Percentiles rank a stretch among this genome's conserved stretches.
Evolutionary conservation across 2,329 filamentous ascomycete genomes (phyloP).

Genomic region (Penicillium sp.): DNA sequence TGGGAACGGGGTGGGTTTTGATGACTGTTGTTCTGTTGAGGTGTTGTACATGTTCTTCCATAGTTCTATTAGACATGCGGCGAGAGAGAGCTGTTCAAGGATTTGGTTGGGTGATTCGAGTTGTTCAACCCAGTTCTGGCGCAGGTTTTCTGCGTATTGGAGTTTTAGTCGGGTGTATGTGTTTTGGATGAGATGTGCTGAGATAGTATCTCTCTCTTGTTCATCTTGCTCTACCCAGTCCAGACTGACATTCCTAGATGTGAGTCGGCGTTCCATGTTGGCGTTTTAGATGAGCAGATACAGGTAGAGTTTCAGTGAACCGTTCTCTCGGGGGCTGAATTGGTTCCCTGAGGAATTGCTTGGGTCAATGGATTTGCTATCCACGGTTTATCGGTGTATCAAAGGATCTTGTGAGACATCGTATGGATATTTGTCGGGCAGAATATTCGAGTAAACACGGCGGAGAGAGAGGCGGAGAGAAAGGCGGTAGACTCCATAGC

Average conservation of each 20-base stretch:
- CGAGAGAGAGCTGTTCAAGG: slow-evolving; percentile 89
- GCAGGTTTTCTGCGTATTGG: slow-evolving; percentile 69
- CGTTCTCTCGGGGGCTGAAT: neutral
- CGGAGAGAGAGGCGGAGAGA: neutral
- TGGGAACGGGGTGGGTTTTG: slow-evolving; percentile 56
- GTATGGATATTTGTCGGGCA: neutral
- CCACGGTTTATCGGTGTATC: neutral
- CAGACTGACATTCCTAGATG: slow-evolving; percentile 1
- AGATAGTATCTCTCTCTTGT: slow-evolving; percentile 59
- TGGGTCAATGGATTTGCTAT: neutral
- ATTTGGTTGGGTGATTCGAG: slow-evolving; percentile 91
- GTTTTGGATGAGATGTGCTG: slow-evolving; percentile 74
- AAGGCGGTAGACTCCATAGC: neutral
- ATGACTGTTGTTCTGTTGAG: slow-evolving; percentile 14
- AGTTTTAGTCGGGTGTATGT: slow-evolving; percentile 78
- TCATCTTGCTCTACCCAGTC: neutral
- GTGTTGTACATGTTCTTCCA: slow-evolving; percentile 78
- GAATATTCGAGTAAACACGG: neutral
- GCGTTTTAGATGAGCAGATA: neutral
- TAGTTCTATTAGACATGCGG: slow-evolving; percentile 86
- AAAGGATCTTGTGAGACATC: neutral
- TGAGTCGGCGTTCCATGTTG: slow-evolving; percentile 3
- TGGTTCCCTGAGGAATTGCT: neutral
- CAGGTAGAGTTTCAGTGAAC: neutral
- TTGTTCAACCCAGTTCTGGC: slow-evolving; percentile 75